Evolutionary conservation across 164 flowering plant genomes (phyloP).

Genomic region (Vitis labrusca): DNA sequence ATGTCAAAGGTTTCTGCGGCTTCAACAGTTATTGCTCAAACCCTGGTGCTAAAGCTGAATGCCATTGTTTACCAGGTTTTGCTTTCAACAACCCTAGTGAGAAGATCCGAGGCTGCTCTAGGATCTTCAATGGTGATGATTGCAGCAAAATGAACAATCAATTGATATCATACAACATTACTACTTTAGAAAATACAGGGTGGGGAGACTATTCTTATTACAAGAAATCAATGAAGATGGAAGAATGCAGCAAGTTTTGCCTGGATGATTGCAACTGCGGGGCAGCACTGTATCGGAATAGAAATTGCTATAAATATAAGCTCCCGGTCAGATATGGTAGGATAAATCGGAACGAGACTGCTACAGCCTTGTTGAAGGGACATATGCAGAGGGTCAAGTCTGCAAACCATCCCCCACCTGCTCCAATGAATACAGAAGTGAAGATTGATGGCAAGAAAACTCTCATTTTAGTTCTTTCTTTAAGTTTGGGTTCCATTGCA

Average conservation of each 20-base stretch:
- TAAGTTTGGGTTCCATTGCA: constrained; percentile 8
- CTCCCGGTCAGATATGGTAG: constrained; percentile 13
- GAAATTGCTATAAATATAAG: constrained; percentile 7
- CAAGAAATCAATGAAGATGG: not conserved
- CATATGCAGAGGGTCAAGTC: not conserved
- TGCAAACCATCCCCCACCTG: not conserved
- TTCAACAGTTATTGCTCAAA: constrained; percentile 10
- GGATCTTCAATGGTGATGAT: not conserved
- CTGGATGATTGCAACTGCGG: constrained; percentile 13
- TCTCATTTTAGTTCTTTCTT: not conserved
- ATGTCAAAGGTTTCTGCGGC: constrained; percentile 19
- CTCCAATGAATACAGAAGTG: not conserved
- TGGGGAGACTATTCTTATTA: not conserved
- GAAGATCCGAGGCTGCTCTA: not conserved
- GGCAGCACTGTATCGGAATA: constrained; percentile 3
- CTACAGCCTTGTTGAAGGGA: constrained; percentile 1
- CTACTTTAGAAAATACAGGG: not conserved
- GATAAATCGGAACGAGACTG: not conserved
- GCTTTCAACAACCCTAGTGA: not conserved
- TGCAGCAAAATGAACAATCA: not conserved
- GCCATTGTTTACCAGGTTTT: constrained; percentile 15
- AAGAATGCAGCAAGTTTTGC: constrained; percentile 11
- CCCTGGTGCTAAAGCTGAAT: not conserved
- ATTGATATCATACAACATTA: not conserved
- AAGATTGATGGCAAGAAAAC: constrained; percentile 1